Conservation (phyloP, 805 yeast species). For the Candida sanyiensis region DNA sequence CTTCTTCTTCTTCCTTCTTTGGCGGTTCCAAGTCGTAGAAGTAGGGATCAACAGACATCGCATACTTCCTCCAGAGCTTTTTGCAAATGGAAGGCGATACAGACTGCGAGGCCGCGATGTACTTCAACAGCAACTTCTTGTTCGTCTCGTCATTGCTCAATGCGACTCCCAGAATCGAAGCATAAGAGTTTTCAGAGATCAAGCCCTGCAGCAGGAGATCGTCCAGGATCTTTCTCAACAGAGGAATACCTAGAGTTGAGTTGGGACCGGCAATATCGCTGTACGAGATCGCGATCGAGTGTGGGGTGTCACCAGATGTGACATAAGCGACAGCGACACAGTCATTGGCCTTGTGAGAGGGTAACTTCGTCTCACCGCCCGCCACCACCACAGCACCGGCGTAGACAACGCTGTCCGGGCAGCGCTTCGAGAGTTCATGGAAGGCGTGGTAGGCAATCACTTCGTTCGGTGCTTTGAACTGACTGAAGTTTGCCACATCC, state of each 20-base stretch:
- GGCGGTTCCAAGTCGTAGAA: no score
- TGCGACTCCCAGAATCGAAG: background rate
- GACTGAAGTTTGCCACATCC: background rate
- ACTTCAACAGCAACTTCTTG: background rate
- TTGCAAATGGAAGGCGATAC: background rate
- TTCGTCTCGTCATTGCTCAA: background rate
- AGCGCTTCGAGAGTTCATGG: slow-evolving; percentile 1
- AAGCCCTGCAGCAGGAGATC: background rate
- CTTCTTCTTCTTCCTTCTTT: no score
- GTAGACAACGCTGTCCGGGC: background rate
- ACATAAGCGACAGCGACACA: background rate
- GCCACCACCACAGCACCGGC: background rate
- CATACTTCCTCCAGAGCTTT: background rate
- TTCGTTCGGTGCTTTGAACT: background rate
- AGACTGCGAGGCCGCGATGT: background rate
- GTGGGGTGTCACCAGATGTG: background rate
- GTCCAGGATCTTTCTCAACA: slow-evolving; percentile 2
- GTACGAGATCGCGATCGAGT: background rate
- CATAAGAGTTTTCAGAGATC: background rate
- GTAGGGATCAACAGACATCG: background rate
- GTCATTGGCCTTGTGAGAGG: background rate
- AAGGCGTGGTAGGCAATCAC: background rate
- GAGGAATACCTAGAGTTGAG: background rate
- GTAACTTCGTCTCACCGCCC: background rate
- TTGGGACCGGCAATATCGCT: slow-evolving; percentile 2